phyloP scores from a whole-genome alignment of 352 stramenopile genomes.

The Phytopythium vexans region DNA sequence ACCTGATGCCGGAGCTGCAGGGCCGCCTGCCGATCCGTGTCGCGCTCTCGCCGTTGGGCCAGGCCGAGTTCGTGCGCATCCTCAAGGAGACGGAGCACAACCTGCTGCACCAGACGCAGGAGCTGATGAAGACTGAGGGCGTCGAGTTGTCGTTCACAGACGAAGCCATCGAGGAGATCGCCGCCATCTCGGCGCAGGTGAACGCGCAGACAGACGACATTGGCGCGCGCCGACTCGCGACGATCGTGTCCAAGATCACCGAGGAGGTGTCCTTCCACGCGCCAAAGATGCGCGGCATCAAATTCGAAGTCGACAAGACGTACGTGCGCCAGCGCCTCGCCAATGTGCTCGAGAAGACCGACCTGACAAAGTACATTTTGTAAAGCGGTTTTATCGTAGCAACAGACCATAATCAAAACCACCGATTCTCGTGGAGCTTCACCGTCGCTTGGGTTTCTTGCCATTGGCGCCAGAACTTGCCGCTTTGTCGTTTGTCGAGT shows the following conservation, averaged over 20 bases:
- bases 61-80: conserved; percentile 97
- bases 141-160: conserved; percentile 94
- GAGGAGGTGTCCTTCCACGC: conserved; percentile 98
- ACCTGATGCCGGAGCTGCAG: conserved; percentile 98
- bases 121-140: conserved; percentile 95
- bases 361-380: conserved; percentile 98
- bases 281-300: conserved; percentile 82
- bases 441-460: conserved; percentile 1
- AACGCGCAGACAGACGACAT: conserved; percentile 98
- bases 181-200: conserved; percentile 90
- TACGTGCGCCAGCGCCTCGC: conserved; percentile 92
- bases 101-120: conserved; percentile 94
- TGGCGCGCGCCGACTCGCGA: conserved; percentile 95
- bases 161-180: conserved; percentile 96
- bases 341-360: conserved; percentile 92
- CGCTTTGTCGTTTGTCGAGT: neutral
- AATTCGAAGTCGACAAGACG: conserved; percentile 89
- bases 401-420: too few relatives aligned
- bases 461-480: neutral
- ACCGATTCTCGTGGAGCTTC: neutral
- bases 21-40: conserved; percentile 98
- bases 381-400: conserved; percentile 31
- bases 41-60: conserved; percentile 95
- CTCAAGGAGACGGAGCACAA: conserved; percentile 96
- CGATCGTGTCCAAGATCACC: conserved; percentile 96